These are phyloP conservation scores for Paramecium sexaurelia DNA, from an alignment of 73 alveolate genomes.

Conservation along the genomic window DNA sequence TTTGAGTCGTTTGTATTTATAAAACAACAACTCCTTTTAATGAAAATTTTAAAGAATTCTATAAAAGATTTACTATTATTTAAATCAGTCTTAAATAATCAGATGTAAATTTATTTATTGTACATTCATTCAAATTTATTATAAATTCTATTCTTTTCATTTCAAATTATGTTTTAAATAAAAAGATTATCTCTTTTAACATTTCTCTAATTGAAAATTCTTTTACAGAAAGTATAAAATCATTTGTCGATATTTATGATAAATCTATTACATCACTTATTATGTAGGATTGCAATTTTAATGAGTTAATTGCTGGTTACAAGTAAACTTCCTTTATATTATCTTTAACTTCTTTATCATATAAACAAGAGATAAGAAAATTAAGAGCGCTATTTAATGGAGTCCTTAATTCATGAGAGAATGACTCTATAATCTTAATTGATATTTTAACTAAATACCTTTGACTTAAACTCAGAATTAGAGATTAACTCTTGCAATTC, in stretches of 20 bases:
- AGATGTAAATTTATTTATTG: not conserved
- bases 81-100: not conserved
- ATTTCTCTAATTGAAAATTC: not conserved
- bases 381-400: conserved; percentile 40
- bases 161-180: conserved; percentile 6
- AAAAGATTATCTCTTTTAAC: not conserved
- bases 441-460: conserved; percentile 5
- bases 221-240: not conserved
- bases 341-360: not conserved
- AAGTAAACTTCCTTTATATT: not conserved
- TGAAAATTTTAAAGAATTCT: conserved; percentile 29
- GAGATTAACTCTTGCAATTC: not conserved
- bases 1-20: not conserved
- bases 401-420: conserved; percentile 36
- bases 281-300: conserved; percentile 2
- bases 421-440: not conserved
- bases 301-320: not conserved
- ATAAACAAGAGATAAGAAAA: not conserved
- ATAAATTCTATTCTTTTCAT: not conserved
- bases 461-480: conserved; percentile 35
- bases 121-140: not conserved
- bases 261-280: conserved; percentile 31
- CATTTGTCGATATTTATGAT: not conserved
- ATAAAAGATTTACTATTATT: not conserved
- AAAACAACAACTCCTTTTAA: not conserved